A percentile compares a stretch with the other conserved stretches of the same genome.
phyloP scores from a whole-genome alignment of 2,329 filamentous ascomycete species.

The Neonectria magnoliae region DNA sequence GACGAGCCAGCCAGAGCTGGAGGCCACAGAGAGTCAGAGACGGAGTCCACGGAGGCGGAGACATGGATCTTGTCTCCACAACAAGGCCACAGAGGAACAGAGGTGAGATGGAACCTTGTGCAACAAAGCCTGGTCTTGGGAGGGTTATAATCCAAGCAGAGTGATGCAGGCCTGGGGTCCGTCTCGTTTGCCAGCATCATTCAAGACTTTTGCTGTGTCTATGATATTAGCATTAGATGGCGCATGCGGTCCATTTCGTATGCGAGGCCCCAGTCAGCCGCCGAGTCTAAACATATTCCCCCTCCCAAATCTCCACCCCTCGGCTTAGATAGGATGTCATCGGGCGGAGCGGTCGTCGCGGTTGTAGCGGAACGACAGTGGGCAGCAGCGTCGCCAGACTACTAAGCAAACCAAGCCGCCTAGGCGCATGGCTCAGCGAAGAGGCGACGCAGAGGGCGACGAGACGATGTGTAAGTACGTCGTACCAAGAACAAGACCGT shows the following conservation, averaged over 20 bases:
- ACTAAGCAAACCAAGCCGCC: slow-evolving; percentile 12
- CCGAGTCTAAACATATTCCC: slow-evolving; percentile 21
- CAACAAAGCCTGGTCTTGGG: slow-evolving; percentile 28
- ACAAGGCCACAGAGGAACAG: slow-evolving; percentile 12
- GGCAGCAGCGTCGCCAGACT: neutral
- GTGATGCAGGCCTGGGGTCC: slow-evolving; percentile 12
- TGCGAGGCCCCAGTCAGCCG: slow-evolving; percentile 23
- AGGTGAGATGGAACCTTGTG: slow-evolving; percentile 29
- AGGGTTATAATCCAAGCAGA: slow-evolving; percentile 18
- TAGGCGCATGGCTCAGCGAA: slow-evolving; percentile 9
- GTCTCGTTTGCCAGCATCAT: slow-evolving; percentile 18
- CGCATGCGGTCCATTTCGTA: slow-evolving; percentile 30
- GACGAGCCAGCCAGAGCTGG: slow-evolving; percentile 5
- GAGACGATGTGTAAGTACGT: neutral
- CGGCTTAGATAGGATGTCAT: slow-evolving; percentile 26
- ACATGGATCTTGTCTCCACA: slow-evolving; percentile 28
- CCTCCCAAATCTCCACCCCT: slow-evolving; percentile 23
- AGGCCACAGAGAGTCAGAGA: slow-evolving; percentile 20
- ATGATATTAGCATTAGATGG: slow-evolving; percentile 29
- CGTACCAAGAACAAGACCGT: neutral
- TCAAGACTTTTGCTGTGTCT: slow-evolving; percentile 23
- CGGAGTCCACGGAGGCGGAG: slow-evolving; percentile 22
- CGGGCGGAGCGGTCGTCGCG: slow-evolving; percentile 20
- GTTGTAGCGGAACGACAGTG: slow-evolving; percentile 19
- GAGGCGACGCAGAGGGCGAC: neutral